Evolutionary conservation across 2,329 filamentous ascomycete genomes (phyloP).

Genomic region (Dactylellina haptotyla): DNA sequence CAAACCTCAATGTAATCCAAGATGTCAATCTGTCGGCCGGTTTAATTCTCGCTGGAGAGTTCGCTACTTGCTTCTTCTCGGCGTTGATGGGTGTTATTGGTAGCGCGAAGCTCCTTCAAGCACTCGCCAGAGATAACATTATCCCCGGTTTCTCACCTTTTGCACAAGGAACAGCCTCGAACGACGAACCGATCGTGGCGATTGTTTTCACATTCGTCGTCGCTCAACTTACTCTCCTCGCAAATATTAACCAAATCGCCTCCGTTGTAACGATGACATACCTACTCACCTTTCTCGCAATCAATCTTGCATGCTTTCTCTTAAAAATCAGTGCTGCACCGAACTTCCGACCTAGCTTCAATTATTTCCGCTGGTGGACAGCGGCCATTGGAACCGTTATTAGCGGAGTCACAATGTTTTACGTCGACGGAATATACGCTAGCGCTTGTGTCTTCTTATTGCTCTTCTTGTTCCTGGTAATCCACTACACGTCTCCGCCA

Average conservation of each 20-base stretch:
- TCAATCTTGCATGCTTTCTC: conserved; percentile 86
- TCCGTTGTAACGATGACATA: conserved; percentile 92
- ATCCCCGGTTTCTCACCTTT: conserved; percentile 80
- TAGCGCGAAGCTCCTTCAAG: conserved; percentile 84
- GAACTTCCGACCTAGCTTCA: conserved; percentile 87
- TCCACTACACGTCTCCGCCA: conserved; percentile 84
- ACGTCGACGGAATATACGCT: conserved; percentile 84
- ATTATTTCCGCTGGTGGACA: conserved; percentile 88
- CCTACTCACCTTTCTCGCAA: conserved; percentile 90
- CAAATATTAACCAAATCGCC: conserved; percentile 86
- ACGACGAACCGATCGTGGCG: conserved; percentile 79
- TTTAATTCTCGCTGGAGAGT: conserved; percentile 81
- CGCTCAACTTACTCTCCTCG: conserved; percentile 81
- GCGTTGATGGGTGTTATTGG: conserved; percentile 88
- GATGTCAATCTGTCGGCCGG: conserved; percentile 79
- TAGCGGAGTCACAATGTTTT: conserved; percentile 86
- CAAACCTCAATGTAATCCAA: conserved; percentile 81
- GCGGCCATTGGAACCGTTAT: conserved; percentile 78
- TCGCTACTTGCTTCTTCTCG: conserved; percentile 84
- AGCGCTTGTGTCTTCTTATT: conserved; percentile 77
- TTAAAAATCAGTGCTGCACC: conserved; percentile 87
- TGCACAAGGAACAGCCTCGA: conserved; percentile 75
- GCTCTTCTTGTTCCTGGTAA: conserved; percentile 80
- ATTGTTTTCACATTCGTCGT: conserved; percentile 79
- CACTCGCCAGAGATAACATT: conserved; percentile 80